These are phyloP conservation scores for Boletus rex-veris DNA, from an alignment of 768 basidiomycete genomes.

Conservation along the genomic window DNA sequence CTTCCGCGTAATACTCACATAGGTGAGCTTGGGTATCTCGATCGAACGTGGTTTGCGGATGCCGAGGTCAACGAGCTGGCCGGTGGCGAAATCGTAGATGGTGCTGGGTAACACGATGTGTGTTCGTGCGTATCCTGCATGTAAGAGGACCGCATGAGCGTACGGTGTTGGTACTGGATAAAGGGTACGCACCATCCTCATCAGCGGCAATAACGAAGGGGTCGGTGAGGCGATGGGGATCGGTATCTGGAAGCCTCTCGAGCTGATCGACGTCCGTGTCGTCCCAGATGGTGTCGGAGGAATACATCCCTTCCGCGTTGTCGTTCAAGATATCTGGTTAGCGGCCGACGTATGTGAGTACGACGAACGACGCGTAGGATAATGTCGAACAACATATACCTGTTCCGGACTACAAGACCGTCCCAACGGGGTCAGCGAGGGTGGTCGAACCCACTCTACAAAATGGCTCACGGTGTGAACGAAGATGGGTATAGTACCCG, in stretches of 20 bases:
- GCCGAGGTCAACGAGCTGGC: constrained; percentile 40
- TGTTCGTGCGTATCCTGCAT: constrained; percentile 1
- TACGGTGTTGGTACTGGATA: no score
- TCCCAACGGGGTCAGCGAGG: not conserved
- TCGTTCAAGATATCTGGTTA: constrained; percentile 40
- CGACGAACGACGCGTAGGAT: not conserved
- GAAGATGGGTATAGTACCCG: constrained; percentile 41
- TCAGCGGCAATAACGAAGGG: constrained; percentile 43
- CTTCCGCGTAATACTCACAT: constrained; percentile 41
- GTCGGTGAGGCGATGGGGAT: constrained; percentile 48
- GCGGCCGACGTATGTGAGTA: not conserved
- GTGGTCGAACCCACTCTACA: no score
- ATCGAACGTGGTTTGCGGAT: constrained; percentile 47
- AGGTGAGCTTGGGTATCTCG: constrained; percentile 50
- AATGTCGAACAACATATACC: constrained; percentile 25
- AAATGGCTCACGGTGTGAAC: constrained; percentile 53
- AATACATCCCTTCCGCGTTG: constrained; percentile 39
- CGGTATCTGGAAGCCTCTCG: constrained; percentile 39
- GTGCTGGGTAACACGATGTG: constrained; percentile 51
- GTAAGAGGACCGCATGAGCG: not conserved
- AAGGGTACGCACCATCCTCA: constrained; percentile 11
- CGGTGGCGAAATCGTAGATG: constrained; percentile 53
- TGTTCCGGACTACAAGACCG: constrained; percentile 42
- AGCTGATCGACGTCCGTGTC: constrained; percentile 46
- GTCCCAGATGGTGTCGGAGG: constrained; percentile 40